Evolutionary conservation across 2,329 filamentous ascomycete species (phyloP).

Genomic region (Cadophora gregata): DNA sequence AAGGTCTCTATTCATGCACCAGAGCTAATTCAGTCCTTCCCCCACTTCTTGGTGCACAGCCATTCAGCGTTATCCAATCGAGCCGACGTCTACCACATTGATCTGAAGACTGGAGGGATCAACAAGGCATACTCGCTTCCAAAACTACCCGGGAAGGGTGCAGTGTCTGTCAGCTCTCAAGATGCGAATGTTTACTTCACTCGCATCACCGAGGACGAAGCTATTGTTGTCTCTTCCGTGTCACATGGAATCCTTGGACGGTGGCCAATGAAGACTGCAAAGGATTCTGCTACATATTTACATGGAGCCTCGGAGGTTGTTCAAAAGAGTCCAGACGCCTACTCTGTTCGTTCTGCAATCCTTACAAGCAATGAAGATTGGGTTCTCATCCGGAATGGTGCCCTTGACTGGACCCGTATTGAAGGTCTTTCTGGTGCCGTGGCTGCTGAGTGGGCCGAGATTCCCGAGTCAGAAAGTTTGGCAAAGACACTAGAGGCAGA

Average conservation of each 20-base stretch:
- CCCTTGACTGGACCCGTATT: constrained; percentile 77
- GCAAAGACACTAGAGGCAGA: constrained; percentile 85
- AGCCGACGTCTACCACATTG: constrained; percentile 85
- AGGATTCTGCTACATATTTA: constrained; percentile 55
- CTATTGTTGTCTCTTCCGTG: constrained; percentile 74
- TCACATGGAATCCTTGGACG: constrained; percentile 78
- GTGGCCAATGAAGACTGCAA: constrained; percentile 65
- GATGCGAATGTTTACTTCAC: constrained; percentile 90
- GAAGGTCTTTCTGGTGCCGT: constrained; percentile 84
- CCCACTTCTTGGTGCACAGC: constrained; percentile 87
- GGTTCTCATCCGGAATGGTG: constrained; percentile 83
- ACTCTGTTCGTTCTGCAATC: constrained; percentile 79
- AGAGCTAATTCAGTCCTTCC: constrained; percentile 69
- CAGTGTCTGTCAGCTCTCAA: constrained; percentile 78
- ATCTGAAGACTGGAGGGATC: constrained; percentile 71
- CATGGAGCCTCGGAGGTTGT: constrained; percentile 85
- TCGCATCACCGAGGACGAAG: constrained; percentile 76
- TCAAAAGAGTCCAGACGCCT: constrained; percentile 68
- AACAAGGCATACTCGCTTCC: constrained; percentile 84
- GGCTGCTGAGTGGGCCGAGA: constrained; percentile 80
- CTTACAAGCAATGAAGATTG: constrained; percentile 75
- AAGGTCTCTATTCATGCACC: constrained; percentile 74
- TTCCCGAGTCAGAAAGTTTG: constrained; percentile 74
- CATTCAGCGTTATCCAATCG: constrained; percentile 73
- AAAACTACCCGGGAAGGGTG: constrained; percentile 69